A percentile compares a stretch with the other conserved stretches of the same genome.
phyloP scores from a whole-genome alignment of 169 alveolate species.

The Plasmodium relictum region DNA sequence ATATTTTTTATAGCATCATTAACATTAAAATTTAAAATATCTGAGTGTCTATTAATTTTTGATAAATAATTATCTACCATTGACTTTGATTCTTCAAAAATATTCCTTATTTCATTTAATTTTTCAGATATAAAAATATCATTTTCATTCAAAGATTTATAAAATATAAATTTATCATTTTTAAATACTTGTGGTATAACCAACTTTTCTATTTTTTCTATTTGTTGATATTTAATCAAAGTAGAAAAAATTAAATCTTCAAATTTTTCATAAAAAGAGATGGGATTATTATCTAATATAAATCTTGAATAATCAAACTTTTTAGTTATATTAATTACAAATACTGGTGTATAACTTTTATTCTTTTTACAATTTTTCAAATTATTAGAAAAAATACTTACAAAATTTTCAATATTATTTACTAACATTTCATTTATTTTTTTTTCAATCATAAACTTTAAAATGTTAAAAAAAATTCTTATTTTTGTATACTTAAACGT shows the following conservation, averaged over 20 bases:
- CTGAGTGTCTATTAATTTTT: conserved; percentile 67
- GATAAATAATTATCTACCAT: conserved; percentile 51
- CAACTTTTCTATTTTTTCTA: conserved; percentile 76
- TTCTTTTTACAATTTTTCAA: conserved; percentile 46
- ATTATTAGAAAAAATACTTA: conserved; percentile 32
- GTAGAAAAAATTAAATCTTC: conserved; percentile 54
- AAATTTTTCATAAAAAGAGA: conserved; percentile 58
- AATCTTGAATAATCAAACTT: conserved; percentile 66
- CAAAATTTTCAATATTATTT: conserved; percentile 51
- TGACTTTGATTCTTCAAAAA: conserved; percentile 64
- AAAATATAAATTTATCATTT: conserved; percentile 72
- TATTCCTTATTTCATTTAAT: conserved; percentile 30
- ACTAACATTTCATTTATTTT: conserved; percentile 71
- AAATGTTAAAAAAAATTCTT: conserved; percentile 67
- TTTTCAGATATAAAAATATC: conserved; percentile 60
- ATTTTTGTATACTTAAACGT: conserved; percentile 71
- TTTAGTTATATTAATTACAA: conserved; percentile 69
- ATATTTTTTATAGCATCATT: conserved; percentile 74
- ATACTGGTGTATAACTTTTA: conserved; percentile 49
- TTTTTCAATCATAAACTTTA: conserved; percentile 52
- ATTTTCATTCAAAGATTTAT: conserved; percentile 71
- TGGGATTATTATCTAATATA: conserved; percentile 61
- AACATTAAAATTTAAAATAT: conserved; percentile 60
- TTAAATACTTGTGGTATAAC: conserved; percentile 74
- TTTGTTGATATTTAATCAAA: conserved; percentile 71